Conservation (phyloP, 2,329 filamentous ascomycete species). For the Aureobasidium vineae region DNA sequence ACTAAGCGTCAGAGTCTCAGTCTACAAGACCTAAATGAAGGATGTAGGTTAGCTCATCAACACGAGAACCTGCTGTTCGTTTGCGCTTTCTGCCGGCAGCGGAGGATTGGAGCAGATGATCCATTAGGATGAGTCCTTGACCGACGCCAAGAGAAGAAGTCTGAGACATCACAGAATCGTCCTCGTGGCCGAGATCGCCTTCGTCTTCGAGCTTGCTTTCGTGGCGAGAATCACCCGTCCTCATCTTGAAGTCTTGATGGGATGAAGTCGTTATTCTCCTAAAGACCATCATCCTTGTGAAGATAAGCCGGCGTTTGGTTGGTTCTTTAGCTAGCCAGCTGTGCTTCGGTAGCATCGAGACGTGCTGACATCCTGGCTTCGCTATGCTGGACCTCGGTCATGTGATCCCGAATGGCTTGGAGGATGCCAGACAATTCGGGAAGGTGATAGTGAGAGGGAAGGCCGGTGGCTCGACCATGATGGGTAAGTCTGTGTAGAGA, state of each 20-base stretch:
- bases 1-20: not conserved
- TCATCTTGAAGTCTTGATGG: not conserved
- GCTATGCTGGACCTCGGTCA: not conserved
- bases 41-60: not conserved
- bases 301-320: no score
- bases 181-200: not conserved
- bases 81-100: not conserved
- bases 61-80: not conserved
- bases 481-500: not conserved
- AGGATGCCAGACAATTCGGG: not conserved
- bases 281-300: not conserved
- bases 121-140: not conserved
- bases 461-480: not conserved
- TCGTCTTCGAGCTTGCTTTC: not conserved
- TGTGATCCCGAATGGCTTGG: not conserved
- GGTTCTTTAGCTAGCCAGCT: no score
- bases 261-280: not conserved
- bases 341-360: not conserved
- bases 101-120: not conserved
- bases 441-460: not conserved
- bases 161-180: not conserved
- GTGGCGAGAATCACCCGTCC: not conserved
- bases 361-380: not conserved
- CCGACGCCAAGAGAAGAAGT: not conserved
- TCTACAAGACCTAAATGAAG: not conserved